Evolutionary conservation across 495 filamentous ascomycete species (phyloP), one percentile per base, ranked within the genome.

Genomic region (Penicillium herquei): DNA sequence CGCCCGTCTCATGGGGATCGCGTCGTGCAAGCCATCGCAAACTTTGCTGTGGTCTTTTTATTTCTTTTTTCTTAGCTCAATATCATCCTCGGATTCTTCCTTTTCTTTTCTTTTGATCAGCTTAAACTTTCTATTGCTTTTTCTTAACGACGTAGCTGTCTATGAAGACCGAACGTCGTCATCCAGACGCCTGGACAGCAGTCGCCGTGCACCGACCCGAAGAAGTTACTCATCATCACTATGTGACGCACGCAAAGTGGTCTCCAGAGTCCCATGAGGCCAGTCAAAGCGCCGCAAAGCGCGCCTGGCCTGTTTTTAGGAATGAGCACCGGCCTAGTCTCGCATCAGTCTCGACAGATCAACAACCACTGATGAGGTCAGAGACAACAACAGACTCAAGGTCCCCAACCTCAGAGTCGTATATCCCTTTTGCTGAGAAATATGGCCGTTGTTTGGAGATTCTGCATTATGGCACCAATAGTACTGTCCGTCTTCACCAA

Each of bases 401-500:
- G 46, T 33, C 43, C 18, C 32, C 39, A 12, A 35, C 43, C 3
- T 21, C 7, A 14, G 41, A 56, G 10, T 32, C 42, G 32, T 37
- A 33, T 14, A 41, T 45, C 7, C 37, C 67, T 0, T 65, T 70
- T 50, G 45, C 54, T 11, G 55, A 61, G n/a, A 65, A 56, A 49
- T 70, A 72, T 39, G 67, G 67, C 18, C 59, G 61, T 5, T 69
- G 64, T 37, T 58, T 56, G 7, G 53, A 69, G 12, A 69, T 72
- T 39, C 45, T 70, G 31, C 70, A 72, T 42, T 72, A 72, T 16
- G 70, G 70, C 32, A 26, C 59, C 26, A 55, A 64, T 40, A 67
- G 66, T 44, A 70, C 65, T 31, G 56, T 68, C 32, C 59, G 67
- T 6, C 55, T 72, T 1, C 65, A 72, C 35, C 43, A 62, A 33